phyloP scores from a whole-genome alignment of 2,329 filamentous ascomycete genomes.

The Rasamsonia emersonii region DNA sequence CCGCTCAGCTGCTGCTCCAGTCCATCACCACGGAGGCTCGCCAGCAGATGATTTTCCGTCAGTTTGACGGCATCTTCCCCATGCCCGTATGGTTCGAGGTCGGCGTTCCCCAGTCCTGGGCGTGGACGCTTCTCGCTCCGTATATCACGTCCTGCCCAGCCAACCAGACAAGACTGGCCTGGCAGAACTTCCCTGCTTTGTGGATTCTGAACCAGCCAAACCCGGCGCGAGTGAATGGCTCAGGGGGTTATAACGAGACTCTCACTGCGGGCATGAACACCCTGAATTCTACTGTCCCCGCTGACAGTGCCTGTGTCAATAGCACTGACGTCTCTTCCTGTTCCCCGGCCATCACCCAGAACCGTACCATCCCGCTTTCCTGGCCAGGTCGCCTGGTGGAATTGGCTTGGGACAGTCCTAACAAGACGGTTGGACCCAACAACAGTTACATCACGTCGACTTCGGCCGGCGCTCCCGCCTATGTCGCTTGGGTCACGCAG shows the following conservation, averaged over 20 bases:
- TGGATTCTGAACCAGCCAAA: conserved; percentile 70
- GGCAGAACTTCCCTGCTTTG: conserved; percentile 76
- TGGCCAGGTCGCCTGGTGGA: conserved; percentile 65
- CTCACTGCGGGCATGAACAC: conserved; percentile 28
- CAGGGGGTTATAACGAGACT: conserved; percentile 56
- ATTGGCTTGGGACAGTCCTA: conserved; percentile 64
- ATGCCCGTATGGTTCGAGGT: conserved; percentile 77
- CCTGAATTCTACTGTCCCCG: conserved; percentile 27
- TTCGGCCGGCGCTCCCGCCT: conserved; percentile 51
- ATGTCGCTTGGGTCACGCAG: conserved; percentile 68
- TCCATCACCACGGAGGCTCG: conserved; percentile 71
- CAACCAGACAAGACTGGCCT: conserved; percentile 64
- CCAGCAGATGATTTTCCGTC: conserved; percentile 77
- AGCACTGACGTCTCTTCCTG: conserved; percentile 49
- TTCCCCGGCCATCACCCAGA: conserved; percentile 56
- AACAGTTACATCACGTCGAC: conserved; percentile 67
- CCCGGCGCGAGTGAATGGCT: conserved; percentile 56
- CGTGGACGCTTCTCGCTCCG: conserved; percentile 71
- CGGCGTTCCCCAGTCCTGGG: conserved; percentile 75
- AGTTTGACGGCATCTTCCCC: conserved; percentile 69
- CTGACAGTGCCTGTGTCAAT: conserved; percentile 49
- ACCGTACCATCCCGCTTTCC: conserved; percentile 61
- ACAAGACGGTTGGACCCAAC: conserved; percentile 64
- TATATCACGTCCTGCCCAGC: conserved; percentile 70
- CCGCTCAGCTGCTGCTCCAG: conserved; percentile 63